phyloP scores from a whole-genome alignment of 2,329 filamentous ascomycete species.

The Aspergillus sp. region DNA sequence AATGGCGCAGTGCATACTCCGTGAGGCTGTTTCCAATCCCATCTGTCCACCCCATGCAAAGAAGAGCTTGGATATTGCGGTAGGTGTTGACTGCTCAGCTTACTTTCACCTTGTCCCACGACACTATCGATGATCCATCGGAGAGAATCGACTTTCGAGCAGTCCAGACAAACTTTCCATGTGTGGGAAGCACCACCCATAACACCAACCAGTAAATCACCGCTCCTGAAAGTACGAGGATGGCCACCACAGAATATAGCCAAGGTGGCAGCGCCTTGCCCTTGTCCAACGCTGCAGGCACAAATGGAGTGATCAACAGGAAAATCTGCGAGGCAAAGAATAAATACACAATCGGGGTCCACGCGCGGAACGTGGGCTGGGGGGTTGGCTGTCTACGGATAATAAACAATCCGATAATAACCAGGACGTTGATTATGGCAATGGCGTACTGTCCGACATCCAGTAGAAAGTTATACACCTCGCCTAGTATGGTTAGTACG shows the following conservation, averaged over 20 bases:
- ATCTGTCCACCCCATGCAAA: not conserved
- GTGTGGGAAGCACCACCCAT: slow-evolving; percentile 4
- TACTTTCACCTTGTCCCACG: slow-evolving; percentile 10
- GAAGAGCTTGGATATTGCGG: not conserved
- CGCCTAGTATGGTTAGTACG: slow-evolving; percentile 27
- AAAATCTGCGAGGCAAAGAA: slow-evolving; percentile 7
- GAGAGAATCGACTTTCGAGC: slow-evolving; percentile 4
- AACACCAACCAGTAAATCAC: slow-evolving; percentile 5
- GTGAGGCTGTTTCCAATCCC: not conserved
- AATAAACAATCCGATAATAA: slow-evolving; percentile 29
- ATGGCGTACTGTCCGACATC: slow-evolving; percentile 34
- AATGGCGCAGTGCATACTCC: not conserved
- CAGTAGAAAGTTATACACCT: slow-evolving; percentile 31
- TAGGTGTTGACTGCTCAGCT: not conserved
- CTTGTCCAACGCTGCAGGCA: not conserved
- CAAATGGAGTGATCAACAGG: slow-evolving; percentile 9
- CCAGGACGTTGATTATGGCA: slow-evolving; percentile 32
- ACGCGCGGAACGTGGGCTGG: slow-evolving; percentile 3
- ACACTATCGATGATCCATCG: slow-evolving; percentile 1
- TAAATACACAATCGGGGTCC: slow-evolving; percentile 5
- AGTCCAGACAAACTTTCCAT: slow-evolving; percentile 3
- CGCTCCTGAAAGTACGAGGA: slow-evolving; percentile 3
- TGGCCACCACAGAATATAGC: slow-evolving; percentile 3
- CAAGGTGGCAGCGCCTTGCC: slow-evolving; percentile 1
- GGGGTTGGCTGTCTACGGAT: not conserved